Percentiles rank a stretch among this genome's conserved stretches.
Evolutionary conservation across 306 rosid genomes (phyloP).

Genomic region (Corylus americana): DNA sequence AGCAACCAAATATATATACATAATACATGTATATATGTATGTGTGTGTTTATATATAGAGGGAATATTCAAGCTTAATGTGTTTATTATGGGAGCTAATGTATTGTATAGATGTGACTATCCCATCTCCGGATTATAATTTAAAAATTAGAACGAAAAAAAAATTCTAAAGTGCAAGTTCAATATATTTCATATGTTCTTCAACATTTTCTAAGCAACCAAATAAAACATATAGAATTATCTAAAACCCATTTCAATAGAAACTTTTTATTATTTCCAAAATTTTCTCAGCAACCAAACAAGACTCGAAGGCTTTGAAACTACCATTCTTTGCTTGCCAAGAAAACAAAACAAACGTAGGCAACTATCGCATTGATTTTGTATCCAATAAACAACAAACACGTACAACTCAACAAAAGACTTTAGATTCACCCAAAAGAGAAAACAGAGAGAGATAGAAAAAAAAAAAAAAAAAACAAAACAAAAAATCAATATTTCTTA

Average conservation of each 20-base stretch:
- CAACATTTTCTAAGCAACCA: not conserved
- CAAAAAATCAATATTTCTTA: not conserved
- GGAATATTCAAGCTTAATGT: not conserved
- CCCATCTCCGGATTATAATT: too few relatives aligned
- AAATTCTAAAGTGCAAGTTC: not conserved
- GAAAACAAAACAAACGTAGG: not conserved
- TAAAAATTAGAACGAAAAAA: too few relatives aligned
- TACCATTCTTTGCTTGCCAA: not conserved
- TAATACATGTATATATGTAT: not conserved
- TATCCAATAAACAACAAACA: not conserved
- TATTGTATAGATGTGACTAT: too few relatives aligned
- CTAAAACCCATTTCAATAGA: not conserved
- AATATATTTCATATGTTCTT: too few relatives aligned
- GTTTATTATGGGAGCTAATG: not conserved
- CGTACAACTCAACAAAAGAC: not conserved
- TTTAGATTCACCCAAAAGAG: not conserved
- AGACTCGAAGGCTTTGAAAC: not conserved
- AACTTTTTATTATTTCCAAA: not conserved
- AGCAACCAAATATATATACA: not conserved
- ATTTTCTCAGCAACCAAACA: not conserved
- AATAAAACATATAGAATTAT: not conserved
- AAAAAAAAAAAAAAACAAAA: too few relatives aligned
- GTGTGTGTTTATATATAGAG: too few relatives aligned
- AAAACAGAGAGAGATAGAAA: not conserved
- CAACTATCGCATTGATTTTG: not conserved